Base-by-base conservation (phyloP, 805 yeast species). In the Kluyveromyces nonfermentans region DNA sequence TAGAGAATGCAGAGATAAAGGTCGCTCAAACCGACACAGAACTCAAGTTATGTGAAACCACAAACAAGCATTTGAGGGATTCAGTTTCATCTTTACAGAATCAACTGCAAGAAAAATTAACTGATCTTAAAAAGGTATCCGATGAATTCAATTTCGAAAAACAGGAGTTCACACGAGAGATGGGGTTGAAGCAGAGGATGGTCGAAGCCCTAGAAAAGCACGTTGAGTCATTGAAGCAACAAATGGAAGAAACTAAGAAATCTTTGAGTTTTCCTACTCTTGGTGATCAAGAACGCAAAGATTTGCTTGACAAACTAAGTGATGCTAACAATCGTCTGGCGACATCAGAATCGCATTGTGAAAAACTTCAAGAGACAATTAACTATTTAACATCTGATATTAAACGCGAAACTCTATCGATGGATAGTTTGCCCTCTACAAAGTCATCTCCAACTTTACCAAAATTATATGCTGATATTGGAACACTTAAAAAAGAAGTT, bases 401-500 rank as follows among this genome's bases (percentile, higher is more conserved):
- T 16, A 46, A 43, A 2, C 38, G 37, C 9, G 45, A 46, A 6
- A 46, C 40, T 17, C 32, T 33, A 15, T 43, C 37, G 15, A 48
- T 33, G 15, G 51, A 52, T 10, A 18, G 18, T 9, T 33, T 55
- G 14, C 39, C 54, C 14, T 33, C 51, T 5, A 40, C 49, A 8
- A 50, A 60, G 17, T 32, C 33, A 18, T 34, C 37, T 14, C 35
- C 41, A 3, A 34, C 47, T 15, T 12, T 48, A 2, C 40, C 48
- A 5, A 38, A 42, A 36, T 65, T 83, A 25, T 77, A 80, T 51
- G 61, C 83, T 1, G 90, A 84, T 52, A 77, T 75, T 53, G 74
- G 76, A 48, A 68, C 75, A 43, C 62, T 85, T 45, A 80, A 78
- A 59, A 82, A 74, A 50, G 84, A 82, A 50, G 66, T 85, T 40